These are phyloP conservation scores for Penicillium verhagenii DNA, from an alignment of 495 filamentous ascomycete species.

Conservation along the genomic window DNA sequence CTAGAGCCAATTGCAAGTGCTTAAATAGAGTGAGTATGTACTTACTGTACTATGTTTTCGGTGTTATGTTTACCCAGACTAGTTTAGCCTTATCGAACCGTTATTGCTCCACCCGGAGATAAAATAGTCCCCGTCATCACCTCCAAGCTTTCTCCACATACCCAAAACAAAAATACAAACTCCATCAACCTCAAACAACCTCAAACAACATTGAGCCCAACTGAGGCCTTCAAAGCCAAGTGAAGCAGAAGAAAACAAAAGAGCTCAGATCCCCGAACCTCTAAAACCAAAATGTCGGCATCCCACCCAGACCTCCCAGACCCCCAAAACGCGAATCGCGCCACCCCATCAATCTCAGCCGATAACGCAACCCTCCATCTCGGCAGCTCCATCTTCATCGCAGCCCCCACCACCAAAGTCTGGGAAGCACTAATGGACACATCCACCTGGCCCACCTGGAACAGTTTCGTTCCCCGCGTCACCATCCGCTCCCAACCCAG, in stretches of 20 bases:
- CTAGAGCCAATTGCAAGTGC: background rate
- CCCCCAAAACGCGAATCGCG: constrained; percentile 24
- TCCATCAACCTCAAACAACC: no score
- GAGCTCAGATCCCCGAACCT: background rate
- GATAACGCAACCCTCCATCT: constrained; percentile 30
- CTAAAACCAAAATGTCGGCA: background rate
- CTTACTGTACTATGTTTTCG: no score
- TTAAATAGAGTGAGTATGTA: no score
- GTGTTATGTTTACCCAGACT: no score
- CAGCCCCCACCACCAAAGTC: constrained; percentile 31
- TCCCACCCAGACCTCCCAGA: constrained; percentile 23
- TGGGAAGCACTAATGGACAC: constrained; percentile 41
- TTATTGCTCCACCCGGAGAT: background rate
- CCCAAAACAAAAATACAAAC: background rate
- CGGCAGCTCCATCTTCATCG: constrained; percentile 35
- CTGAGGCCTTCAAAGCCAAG: no score
- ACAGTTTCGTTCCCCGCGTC: constrained; percentile 41
- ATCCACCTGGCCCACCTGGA: constrained; percentile 45
- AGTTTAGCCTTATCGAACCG: constrained; percentile 1
- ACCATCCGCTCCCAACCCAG: constrained; percentile 40
- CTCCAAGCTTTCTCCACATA: background rate
- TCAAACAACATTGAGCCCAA: no score
- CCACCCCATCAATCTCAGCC: constrained; percentile 35
- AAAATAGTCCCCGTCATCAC: background rate
- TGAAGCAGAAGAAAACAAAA: no score